Evolutionary conservation across 2,329 filamentous ascomycete species (phyloP).

Genomic region (Arthrobotrys sphaeroides): DNA sequence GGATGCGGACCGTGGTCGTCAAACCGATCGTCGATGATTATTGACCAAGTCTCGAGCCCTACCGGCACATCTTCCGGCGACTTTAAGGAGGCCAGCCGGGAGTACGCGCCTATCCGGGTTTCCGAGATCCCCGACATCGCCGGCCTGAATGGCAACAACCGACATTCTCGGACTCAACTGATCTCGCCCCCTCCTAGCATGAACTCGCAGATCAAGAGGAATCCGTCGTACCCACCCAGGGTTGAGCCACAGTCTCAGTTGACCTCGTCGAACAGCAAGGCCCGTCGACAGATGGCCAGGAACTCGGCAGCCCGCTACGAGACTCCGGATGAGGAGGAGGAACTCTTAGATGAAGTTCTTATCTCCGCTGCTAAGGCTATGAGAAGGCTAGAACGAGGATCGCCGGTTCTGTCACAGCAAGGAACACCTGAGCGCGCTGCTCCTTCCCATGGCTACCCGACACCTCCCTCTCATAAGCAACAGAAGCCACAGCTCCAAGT

Average conservation of each 20-base stretch:
- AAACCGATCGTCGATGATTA: constrained; percentile 83
- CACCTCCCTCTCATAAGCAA: constrained; percentile 82
- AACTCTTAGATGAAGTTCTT: constrained; percentile 82
- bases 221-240: constrained; percentile 59
- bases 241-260: constrained; percentile 67
- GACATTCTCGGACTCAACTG: constrained; percentile 51
- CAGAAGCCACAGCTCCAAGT: constrained; percentile 77
- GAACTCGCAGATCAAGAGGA: constrained; percentile 63
- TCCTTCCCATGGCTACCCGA: constrained; percentile 66
- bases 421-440: constrained; percentile 60
- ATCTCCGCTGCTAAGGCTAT: constrained; percentile 62
- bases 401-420: constrained; percentile 71
- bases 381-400: constrained; percentile 68
- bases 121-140: constrained; percentile 47
- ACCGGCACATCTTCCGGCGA: constrained; percentile 60
- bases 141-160: constrained; percentile 38
- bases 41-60: constrained; percentile 70
- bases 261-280: constrained; percentile 65
- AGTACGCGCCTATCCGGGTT: constrained; percentile 51
- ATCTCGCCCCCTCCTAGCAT: constrained; percentile 57
- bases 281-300: constrained; percentile 69
- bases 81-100: constrained; percentile 56
- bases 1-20: constrained; percentile 89
- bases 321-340: constrained; percentile 94
- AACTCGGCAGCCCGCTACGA: constrained; percentile 78